Base-by-base conservation (phyloP, 2,329 filamentous ascomycete genomes). In the Beauveria australis region DNA sequence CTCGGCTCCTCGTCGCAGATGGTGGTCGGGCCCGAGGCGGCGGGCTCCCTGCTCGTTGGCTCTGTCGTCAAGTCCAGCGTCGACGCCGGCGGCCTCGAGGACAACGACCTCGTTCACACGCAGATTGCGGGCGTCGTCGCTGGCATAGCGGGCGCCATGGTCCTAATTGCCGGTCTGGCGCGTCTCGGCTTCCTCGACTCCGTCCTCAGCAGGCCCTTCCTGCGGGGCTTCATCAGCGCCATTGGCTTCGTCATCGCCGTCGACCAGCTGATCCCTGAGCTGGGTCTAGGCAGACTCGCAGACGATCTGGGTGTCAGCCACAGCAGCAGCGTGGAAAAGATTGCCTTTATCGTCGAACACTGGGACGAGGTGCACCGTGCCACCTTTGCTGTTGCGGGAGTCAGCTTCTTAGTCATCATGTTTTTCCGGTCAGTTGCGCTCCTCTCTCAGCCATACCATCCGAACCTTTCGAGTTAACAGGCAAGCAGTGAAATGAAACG, bases 181-280 rank as follows among this genome's bases (percentile, higher is more conserved):
- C 83, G 94, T 16, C 78, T 99, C 3, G 94, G 94, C 0, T 99
- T 97, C 68, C 75, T 99, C 63, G 94, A 99, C 71, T 96, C 91
- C 68, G 92, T 99, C 12, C 81, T 99, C 41, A 97, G 92, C 66
- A 83, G 91, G 40, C 94, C 94, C 1, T 97, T 99, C 68, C 76
- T 97, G 60, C 82, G 94, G 62, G 94, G 94, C 1, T 99, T 99
- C 76, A 97, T 99, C 74, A 96, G 91, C 61, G 94, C 94, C 55
- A 95, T 99, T 71, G 94, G 94, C 53, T 90, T 97, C 60, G 92
- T 97, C 65, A 97, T 99, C 70, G 86, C 95, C 44, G 91, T 97
- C 41, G 94, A 97, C 72, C 94, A 99, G 74, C 78, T 96, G 49
- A 89, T 97, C 58, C 92, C 93, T 0, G 92, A 97, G 73, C 81